Evolutionary conservation across 1,284 basidiomycete species (phyloP), one percentile per base, ranked within the genome.

Genomic region (Apiotrichum veenhuisii): DNA sequence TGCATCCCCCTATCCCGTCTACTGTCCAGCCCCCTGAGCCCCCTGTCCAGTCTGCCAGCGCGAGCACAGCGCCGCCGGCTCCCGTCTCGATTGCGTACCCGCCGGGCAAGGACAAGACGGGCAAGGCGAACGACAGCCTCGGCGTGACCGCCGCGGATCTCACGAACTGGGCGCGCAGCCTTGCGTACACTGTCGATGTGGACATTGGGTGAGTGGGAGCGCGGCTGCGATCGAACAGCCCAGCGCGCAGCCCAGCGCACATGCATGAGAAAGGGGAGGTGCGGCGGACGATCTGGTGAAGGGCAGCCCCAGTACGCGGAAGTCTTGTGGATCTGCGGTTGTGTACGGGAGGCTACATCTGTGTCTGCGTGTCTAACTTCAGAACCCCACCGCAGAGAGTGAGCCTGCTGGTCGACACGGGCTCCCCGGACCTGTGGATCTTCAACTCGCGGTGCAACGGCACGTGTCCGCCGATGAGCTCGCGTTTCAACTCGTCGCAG

Each of bases 151-250:
- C 15, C 5, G 44, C 44, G 7, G 17, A n/a, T 7, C 47, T 49
- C 22, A 38, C 25, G 3, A 49, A 49, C 36, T 37, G 34, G 36
- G 23, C 8, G 2, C 34, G 36, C 2, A 25, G 23, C 25, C 11
- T 27, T 14, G 9, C 22, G 22, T 49, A 49, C 17, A 37, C 33
- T 11, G 47, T 49, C 7, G 27, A 36, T 5, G 22, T 49, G 2
- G 17, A 38, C n/a, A 38, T 49, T 25, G 47, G 47, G 47, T 38
- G 25, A 49, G 47, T 38, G n/a, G n/a, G n/a, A n/a, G n/a, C n/a
- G n/a, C n/a, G n/a, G n/a, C n/a, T n/a, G n/a, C n/a, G n/a, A n/a
- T n/a, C n/a, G n/a, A n/a, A n/a, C n/a, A n/a, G n/a, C n/a, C n/a
- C n/a, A n/a, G n/a, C n/a, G n/a, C n/a, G n/a, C n/a, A n/a, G n/a